Base-by-base conservation (phyloP, 2,329 filamentous ascomycete species). In the Daldinia sp. region DNA sequence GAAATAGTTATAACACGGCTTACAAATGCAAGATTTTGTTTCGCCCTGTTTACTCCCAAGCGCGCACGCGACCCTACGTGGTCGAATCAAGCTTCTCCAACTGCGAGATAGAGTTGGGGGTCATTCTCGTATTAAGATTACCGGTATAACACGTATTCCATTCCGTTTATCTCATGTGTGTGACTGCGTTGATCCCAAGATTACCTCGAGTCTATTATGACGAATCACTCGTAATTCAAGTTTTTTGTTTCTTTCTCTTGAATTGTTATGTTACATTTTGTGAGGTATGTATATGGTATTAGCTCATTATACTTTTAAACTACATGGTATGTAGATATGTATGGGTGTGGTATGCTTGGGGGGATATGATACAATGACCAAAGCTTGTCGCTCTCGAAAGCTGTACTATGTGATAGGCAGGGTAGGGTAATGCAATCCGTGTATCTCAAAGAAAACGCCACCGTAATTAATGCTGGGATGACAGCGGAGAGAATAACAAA, bases 291-390 rank as follows among this genome's bases (percentile, higher is more conserved):
- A 50, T 9, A 28, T n/a, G 0, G 41, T 56, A 68, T 70, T 63
- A 65, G 26, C 20, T 57, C 12, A 65, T 68, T 58, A 68, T 65
- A 63, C 15, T 63, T 50, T 58, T 57, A 39, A 53, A 54, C 33
- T 33, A 18, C 64, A 51, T 51, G 35, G 35, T 39, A 39, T 39
- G 35, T 20, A 9, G 4, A 13, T 15, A 28, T 35, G 54, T 42
- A 42, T 42, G 51, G 60, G 46, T 50, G 26, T 51, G 15, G 46
- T 57, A 51, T 64, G 53, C 54, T 44, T 35, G 13, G 23, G n/a
- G 35, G 10, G 13, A 58, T 63, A 60, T 65, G 35, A 41, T 70
- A 70, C 62, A 61, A 37, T 56, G 56, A 59, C 6, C 13, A 41
- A 54, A 50, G 5, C 15, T 6, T 57, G 37, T 26, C 35, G 50